Base-by-base conservation (phyloP, 2,329 filamentous ascomycete genomes). In the Whalleya microplaca region DNA sequence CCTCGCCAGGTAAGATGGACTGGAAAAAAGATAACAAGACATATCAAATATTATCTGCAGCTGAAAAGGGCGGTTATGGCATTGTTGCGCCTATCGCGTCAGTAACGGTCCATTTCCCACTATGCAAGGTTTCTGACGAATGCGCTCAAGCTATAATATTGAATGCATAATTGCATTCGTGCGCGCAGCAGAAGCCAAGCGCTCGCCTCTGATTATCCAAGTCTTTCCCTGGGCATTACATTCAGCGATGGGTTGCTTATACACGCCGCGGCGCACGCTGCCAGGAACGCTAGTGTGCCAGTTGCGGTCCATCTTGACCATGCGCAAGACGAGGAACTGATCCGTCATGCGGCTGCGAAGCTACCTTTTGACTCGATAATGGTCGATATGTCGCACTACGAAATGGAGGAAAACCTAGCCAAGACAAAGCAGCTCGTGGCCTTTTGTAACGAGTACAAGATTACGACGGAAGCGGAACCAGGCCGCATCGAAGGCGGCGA, bases 321-420 rank as follows among this genome's bases (percentile, higher is more conserved):
- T 72, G 84, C 83, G 23, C 86, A 88, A 71, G 83, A 80, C 7
- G 82, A 84, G 3, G 84, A 84, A 59, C 83, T 86, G 27, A 84
- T 88, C 61, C 80, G 81, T 16, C 76, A 75, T 3, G 85, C 86
- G 0, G 86, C 85, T 0, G 80, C 83, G n/a, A 66, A 71, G 19
- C 77, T 81, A 46, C 80, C 75, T 2, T 90, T 90, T 64, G 88
- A 91, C 72, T 84, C 81, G 59, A 90, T 91, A 70, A 90, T 91
- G 87, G 84, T 90, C 2, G 88, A 91, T 71, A 91, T 91, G 88
- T 84, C 80, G 57, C 88, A 90, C 70, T 87, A 88, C 68, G 86
- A 88, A 66, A 87, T 86, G 64, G 86, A 82, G 54, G 87, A 90
- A 75, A 91, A 91, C 65, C 76, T 91, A 19, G 75, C 79, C 2